Percentiles rank a stretch among this genome's conserved stretches.
These are phyloP conservation scores for Viola odorata DNA, from an alignment of 345 rosid species.

Conservation along the genomic window DNA sequence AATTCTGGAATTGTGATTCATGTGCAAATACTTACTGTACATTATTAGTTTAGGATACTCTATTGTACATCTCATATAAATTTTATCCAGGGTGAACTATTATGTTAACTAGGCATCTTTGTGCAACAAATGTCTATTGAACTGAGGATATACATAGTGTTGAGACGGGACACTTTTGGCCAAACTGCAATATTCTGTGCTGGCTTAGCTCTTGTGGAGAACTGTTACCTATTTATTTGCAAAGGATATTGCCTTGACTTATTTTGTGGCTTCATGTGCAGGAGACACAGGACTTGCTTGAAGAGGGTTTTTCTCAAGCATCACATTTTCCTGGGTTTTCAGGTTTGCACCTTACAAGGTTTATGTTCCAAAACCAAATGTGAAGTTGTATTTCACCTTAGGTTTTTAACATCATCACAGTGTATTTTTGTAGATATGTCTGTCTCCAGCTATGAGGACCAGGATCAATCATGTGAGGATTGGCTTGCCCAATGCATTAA, in stretches of 20 bases:
- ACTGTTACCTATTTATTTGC: background rate
- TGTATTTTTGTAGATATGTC: constrained; percentile 35
- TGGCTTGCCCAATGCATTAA: constrained; percentile 75
- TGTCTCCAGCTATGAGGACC: constrained; percentile 45
- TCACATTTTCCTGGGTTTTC: constrained; percentile 54
- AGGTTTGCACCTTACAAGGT: constrained; percentile 43
- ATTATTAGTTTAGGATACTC: background rate
- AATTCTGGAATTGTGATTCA: background rate
- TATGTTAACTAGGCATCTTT: background rate
- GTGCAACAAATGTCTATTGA: background rate
- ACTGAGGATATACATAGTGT: background rate
- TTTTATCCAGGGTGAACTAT: background rate
- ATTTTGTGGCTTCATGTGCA: constrained; percentile 26
- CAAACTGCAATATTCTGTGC: background rate
- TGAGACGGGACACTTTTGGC: background rate
- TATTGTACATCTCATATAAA: background rate
- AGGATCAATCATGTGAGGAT: constrained; percentile 56
- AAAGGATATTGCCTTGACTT: background rate
- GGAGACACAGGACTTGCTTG: constrained; percentile 58
- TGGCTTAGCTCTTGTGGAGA: background rate
- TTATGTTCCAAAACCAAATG: constrained; percentile 1
- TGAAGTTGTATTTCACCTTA: constrained; percentile 13
- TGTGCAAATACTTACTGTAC: background rate
- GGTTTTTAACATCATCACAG: constrained; percentile 13
- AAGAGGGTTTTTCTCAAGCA: constrained; percentile 51